Percentiles rank a stretch among this genome's conserved stretches.
These are phyloP conservation scores for Ormosia emarginata DNA, from an alignment of 306 rosid genomes.

Conservation along the genomic window DNA sequence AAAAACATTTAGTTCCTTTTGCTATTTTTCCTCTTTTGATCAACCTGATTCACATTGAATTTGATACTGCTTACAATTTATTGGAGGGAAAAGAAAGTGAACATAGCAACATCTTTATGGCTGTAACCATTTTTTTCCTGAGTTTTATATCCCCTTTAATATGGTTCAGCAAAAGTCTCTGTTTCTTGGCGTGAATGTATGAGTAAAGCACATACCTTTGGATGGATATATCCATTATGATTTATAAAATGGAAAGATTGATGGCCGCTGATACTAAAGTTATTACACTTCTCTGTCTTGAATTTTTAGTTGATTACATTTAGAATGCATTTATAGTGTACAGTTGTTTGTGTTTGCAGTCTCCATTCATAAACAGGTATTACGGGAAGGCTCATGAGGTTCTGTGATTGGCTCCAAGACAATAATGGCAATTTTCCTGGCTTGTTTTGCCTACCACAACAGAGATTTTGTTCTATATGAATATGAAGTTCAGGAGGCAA, in stretches of 20 bases:
- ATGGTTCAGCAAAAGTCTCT: not conserved
- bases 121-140: not conserved
- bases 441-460: conserved; percentile 6
- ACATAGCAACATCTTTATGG: not conserved
- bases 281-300: not conserved
- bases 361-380: conserved; percentile 79
- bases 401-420: conserved; percentile 41
- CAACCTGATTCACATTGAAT: not conserved
- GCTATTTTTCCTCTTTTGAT: not conserved
- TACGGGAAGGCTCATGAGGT: conserved; percentile 87
- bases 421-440: conserved; percentile 2
- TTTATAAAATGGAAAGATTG: not conserved
- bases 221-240: not conserved
- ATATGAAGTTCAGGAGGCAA: conserved; percentile 32
- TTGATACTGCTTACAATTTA: not conserved
- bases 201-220: not conserved
- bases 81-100: not conserved
- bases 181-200: not conserved
- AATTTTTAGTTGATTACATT: not conserved
- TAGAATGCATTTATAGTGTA: not conserved
- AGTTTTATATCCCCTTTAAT: not conserved
- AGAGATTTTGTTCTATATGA: not conserved
- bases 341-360: conserved; percentile 45
- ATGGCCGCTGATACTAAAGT: not conserved
- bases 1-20: not conserved